Evolutionary conservation across 2,329 filamentous ascomycete genomes (phyloP), one percentile per base, ranked within the genome.

Genomic region (Trichoderma afroharzianum): DNA sequence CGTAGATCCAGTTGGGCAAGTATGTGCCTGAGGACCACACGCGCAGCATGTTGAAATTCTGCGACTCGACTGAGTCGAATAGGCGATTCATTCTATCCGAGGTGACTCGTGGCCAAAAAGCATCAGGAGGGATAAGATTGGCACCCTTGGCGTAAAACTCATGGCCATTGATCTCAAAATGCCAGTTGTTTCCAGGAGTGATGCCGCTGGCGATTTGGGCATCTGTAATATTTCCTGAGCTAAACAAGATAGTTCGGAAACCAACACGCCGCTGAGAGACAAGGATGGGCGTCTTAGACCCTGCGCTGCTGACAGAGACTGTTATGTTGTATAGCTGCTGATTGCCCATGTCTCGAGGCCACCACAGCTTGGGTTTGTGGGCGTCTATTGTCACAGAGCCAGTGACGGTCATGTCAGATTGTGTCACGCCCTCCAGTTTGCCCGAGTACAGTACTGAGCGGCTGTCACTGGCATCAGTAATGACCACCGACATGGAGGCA

Each of bases 121-220:
- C 72, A 70, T 75, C 74, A 0, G 74, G 74, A 1, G 74, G 74
- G 18, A 75, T 72, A 9, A 75, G 55, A 47, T 75, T 75, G 50
- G 73, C 72, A 1, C 74, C 74, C 26, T 75, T 75, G 3, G 87
- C 88, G 74, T 90, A 91, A 74, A 91, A 89, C 14, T 88, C 85
- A 63, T 87, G 84, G 0, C 89, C 88, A 72, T 91, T 91, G 72
- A 91, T 83, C 76, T 91, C 88, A 73, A 91, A 91, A 76, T 91
- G 88, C 88, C 88, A 77, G 83, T n/a, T 85, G 83, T 72, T 76
- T 2, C 76, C 76, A 0, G 75, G 73, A 0, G 72, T 71, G 6
- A 90, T 85, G 2, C 89, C 88, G 71, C 83, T 80, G 1, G 83
- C 81, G 1, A 88, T 76, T 73, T 91, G 87, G 1, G 82, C 82